Evolutionary conservation across 2,329 filamentous ascomycete species (phyloP).

Genomic region (Sphaerulina vaccinii): DNA sequence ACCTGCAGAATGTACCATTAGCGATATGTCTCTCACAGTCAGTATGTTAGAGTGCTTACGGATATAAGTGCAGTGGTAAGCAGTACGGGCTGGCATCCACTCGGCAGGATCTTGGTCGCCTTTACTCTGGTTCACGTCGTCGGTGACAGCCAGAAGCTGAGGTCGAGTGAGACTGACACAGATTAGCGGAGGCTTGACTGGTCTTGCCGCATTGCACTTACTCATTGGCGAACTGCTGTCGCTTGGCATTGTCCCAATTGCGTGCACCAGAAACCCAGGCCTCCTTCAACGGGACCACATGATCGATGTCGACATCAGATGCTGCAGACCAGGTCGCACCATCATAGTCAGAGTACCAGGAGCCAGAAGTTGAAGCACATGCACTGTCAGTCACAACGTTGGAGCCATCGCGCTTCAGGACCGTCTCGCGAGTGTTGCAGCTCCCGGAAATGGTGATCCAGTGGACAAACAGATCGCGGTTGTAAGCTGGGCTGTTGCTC

Average conservation of each 20-base stretch:
- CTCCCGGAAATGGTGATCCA: constrained; percentile 65
- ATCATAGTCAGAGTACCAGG: constrained; percentile 72
- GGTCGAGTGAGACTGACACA: constrained; percentile 64
- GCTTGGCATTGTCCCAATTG: constrained; percentile 66
- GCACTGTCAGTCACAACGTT: constrained; percentile 58
- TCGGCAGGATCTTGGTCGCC: constrained; percentile 70
- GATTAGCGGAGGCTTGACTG: background rate
- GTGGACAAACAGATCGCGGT: constrained; percentile 67
- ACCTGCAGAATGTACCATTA: constrained; percentile 5
- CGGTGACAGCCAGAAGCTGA: constrained; percentile 76
- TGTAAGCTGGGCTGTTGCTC: constrained; percentile 50
- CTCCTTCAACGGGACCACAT: constrained; percentile 69
- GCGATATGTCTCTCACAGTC: background rate
- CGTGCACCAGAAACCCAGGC: constrained; percentile 61
- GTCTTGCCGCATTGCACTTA: constrained; percentile 7
- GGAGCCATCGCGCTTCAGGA: constrained; percentile 71
- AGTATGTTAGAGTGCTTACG: constrained; percentile 32
- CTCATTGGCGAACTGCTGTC: constrained; percentile 65
- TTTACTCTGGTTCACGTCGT: constrained; percentile 71
- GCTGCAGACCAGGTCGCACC: constrained; percentile 67
- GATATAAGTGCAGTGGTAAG: constrained; percentile 77
- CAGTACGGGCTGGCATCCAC: constrained; percentile 71
- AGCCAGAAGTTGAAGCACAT: constrained; percentile 65
- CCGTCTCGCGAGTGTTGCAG: constrained; percentile 66
- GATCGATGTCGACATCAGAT: constrained; percentile 76